These are phyloP conservation scores for Dionaea muscipula DNA, from an alignment of 179 eudicot genomes.

Conservation along the genomic window DNA sequence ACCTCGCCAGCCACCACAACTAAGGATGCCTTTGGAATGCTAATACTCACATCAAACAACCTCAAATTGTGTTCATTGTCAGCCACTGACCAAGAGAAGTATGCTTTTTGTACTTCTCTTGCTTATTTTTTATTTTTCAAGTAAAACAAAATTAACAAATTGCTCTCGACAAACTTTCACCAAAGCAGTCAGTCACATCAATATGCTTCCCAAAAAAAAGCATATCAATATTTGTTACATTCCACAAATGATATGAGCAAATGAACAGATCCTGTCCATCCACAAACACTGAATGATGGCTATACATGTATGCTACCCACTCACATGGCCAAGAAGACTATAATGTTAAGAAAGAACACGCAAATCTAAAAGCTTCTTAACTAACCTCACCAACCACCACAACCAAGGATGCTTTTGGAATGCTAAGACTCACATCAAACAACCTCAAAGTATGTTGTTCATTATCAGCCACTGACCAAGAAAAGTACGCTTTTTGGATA, in stretches of 20 bases:
- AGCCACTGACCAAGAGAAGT: slow-evolving; percentile 64
- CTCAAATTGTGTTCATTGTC: slow-evolving; percentile 25
- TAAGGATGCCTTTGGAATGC: slow-evolving; percentile 60
- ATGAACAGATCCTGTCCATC: too few relatives aligned
- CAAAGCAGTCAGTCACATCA: too few relatives aligned
- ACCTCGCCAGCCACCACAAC: slow-evolving; percentile 90
- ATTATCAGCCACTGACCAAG: slow-evolving; percentile 57
- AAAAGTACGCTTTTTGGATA: slow-evolving; percentile 49
- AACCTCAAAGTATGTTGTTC: slow-evolving; percentile 29
- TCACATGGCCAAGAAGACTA: too few relatives aligned
- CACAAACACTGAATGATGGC: too few relatives aligned
- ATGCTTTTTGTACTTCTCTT: slow-evolving; percentile 59
- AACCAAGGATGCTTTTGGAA: slow-evolving; percentile 70
- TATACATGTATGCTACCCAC: too few relatives aligned
- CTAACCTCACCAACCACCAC: slow-evolving; percentile 83
- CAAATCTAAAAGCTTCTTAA: background rate
- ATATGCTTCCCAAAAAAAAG: too few relatives aligned
- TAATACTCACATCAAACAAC: slow-evolving; percentile 45
- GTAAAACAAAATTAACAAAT: too few relatives aligned
- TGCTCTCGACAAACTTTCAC: too few relatives aligned
- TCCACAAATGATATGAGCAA: too few relatives aligned
- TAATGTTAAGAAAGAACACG: background rate
- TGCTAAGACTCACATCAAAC: slow-evolving; percentile 40
- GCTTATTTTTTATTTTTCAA: too few relatives aligned
- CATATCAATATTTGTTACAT: too few relatives aligned